Evolutionary conservation across 2,329 filamentous ascomycete species (phyloP).

Genomic region (Colletotrichum somersetense): DNA sequence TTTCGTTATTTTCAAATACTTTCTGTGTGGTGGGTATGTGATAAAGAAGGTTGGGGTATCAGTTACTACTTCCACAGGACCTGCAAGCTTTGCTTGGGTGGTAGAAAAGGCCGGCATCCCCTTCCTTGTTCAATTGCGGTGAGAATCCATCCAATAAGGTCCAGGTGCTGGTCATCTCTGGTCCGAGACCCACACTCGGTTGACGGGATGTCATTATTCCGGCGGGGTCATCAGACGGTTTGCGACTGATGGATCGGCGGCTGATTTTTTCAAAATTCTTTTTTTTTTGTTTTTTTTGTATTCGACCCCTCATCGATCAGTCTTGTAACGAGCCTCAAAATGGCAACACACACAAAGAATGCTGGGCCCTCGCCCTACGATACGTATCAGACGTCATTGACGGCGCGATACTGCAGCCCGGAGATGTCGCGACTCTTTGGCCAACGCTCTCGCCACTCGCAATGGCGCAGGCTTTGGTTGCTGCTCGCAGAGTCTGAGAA

Average conservation of each 20-base stretch:
- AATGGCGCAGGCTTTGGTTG: constrained; percentile 89
- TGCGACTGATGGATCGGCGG: too few relatives aligned
- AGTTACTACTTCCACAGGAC: too few relatives aligned
- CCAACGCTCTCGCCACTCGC: constrained; percentile 78
- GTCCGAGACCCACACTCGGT: not conserved
- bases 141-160: not conserved
- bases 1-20: not conserved
- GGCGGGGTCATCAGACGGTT: too few relatives aligned
- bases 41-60: not conserved
- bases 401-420: constrained; percentile 77
- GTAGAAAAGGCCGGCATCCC: not conserved
- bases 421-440: constrained; percentile 88
- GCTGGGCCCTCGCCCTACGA: constrained; percentile 11
- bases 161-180: too few relatives aligned
- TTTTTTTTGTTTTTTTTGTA: not conserved
- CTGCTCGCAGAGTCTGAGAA: constrained; percentile 83
- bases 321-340: not conserved
- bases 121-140: accelerated
- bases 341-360: not conserved
- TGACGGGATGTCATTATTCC: too few relatives aligned
- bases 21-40: not conserved
- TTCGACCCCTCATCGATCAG: not conserved
- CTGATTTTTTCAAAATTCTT: not conserved
- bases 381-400: constrained; percentile 64
- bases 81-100: not conserved